Evolutionary conservation across 164 flowering plant species (phyloP).

Genomic region (Platanus orientalis): DNA sequence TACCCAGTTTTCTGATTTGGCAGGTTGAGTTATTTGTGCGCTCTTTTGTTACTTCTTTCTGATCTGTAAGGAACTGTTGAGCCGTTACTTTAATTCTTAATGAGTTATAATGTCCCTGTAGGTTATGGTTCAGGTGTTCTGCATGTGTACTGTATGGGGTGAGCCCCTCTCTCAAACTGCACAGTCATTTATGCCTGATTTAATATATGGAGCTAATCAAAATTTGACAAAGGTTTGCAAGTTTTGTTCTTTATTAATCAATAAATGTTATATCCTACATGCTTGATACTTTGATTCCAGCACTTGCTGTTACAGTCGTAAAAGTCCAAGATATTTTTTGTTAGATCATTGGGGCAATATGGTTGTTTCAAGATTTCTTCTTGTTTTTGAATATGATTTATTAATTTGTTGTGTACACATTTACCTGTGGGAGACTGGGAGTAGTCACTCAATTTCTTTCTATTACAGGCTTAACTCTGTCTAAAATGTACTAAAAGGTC

Average conservation of each 20-base stretch:
- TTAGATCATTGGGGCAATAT: neutral
- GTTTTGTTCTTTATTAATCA: neutral
- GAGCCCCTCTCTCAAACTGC: constrained; percentile 99
- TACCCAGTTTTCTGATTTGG: neutral
- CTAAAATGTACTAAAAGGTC: constrained; percentile 10
- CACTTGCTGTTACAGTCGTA: neutral
- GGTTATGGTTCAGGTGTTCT: constrained; percentile 78
- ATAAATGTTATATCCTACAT: neutral
- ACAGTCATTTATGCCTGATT: constrained; percentile 97
- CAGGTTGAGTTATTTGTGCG: neutral
- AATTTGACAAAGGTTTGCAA: constrained; percentile 64
- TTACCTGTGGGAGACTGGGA: neutral
- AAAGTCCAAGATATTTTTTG: neutral
- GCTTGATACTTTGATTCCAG: neutral
- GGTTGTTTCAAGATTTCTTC: neutral
- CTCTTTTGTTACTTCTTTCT: neutral
- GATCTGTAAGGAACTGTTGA: neutral
- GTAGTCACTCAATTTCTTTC: neutral
- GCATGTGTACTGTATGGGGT: constrained; percentile 85
- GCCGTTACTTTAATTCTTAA: neutral
- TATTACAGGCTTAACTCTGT: neutral
- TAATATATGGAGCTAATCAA: constrained; percentile 63
- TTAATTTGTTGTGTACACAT: neutral
- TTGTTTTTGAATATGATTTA: neutral
- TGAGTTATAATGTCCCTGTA: constrained; percentile 18